Evolutionary conservation across 2,329 filamentous ascomycete genomes (phyloP).

Genomic region (Leptographium radiaticola): DNA sequence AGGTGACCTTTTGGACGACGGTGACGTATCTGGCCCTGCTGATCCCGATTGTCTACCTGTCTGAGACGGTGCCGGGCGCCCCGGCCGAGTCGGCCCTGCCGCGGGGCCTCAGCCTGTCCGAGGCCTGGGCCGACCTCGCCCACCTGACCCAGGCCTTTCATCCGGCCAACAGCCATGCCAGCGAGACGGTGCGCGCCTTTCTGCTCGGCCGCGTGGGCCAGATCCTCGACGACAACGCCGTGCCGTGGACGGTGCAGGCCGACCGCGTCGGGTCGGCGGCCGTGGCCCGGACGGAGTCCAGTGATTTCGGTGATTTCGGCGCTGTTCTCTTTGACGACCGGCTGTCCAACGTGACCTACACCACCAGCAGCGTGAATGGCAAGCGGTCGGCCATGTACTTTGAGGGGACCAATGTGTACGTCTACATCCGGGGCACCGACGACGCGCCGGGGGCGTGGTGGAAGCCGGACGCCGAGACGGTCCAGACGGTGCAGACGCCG

Average conservation of each 20-base stretch:
- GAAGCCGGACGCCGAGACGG: slow-evolving; percentile 22
- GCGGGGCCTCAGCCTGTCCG: slow-evolving; percentile 62
- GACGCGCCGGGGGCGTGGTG: slow-evolving; percentile 66
- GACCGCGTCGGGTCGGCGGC: slow-evolving; percentile 1
- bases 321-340: slow-evolving; percentile 64
- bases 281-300: background rate
- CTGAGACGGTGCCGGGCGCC: slow-evolving; percentile 60
- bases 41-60: slow-evolving; percentile 57
- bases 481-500: slow-evolving; percentile 30
- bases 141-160: slow-evolving; percentile 64
- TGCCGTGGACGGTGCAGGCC: slow-evolving; percentile 29
- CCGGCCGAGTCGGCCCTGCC: slow-evolving; percentile 37
- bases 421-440: slow-evolving; percentile 75
- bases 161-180: slow-evolving; percentile 76
- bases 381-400: slow-evolving; percentile 54
- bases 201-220: slow-evolving; percentile 56
- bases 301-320: no score
- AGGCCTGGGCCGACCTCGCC: slow-evolving; percentile 78
- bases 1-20: slow-evolving; percentile 70
- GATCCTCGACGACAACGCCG: slow-evolving; percentile 52
- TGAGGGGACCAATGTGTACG: slow-evolving; percentile 82
- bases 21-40: slow-evolving; percentile 66
- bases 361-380: slow-evolving; percentile 21
- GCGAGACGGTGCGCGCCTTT: slow-evolving; percentile 69
- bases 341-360: slow-evolving; percentile 62